These are phyloP conservation scores for Gossypium trilobum DNA, from an alignment of 441 rosid genomes.

Conservation along the genomic window DNA sequence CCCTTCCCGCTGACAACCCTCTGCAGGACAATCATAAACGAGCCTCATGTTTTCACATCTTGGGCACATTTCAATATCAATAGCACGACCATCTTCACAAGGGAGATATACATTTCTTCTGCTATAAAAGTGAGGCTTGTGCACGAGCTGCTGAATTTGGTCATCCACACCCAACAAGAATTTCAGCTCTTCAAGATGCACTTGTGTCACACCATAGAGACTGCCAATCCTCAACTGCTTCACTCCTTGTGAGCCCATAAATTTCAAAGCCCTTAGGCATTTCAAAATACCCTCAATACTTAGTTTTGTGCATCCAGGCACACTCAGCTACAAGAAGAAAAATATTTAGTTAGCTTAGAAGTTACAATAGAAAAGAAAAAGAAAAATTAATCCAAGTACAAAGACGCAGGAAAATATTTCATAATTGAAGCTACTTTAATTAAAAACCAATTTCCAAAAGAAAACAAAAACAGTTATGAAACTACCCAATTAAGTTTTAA, in stretches of 20 bases:
- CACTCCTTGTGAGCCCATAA: conserved; percentile 38
- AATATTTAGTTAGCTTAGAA: conserved; percentile 5
- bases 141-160: conserved; percentile 22
- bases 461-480: background rate
- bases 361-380: background rate
- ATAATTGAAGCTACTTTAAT: background rate
- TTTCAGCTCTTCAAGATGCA: conserved; percentile 60
- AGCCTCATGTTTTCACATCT: conserved; percentile 63
- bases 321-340: conserved; percentile 54
- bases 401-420: background rate
- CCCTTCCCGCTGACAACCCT: conserved; percentile 52
- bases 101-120: conserved; percentile 50
- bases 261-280: conserved; percentile 49
- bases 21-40: conserved; percentile 82
- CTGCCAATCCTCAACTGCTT: conserved; percentile 74
- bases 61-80: conserved; percentile 87
- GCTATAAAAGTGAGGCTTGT: conserved; percentile 59
- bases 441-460: background rate
- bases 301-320: conserved; percentile 82
- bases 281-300: conserved; percentile 58
- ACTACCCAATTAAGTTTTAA: background rate
- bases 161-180: conserved; percentile 39
- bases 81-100: conserved; percentile 55
- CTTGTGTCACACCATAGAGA: conserved; percentile 55
- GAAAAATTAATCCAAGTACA: background rate